Conservation (phyloP, 345 rosid genomes). For the Citrus maxima region DNA sequence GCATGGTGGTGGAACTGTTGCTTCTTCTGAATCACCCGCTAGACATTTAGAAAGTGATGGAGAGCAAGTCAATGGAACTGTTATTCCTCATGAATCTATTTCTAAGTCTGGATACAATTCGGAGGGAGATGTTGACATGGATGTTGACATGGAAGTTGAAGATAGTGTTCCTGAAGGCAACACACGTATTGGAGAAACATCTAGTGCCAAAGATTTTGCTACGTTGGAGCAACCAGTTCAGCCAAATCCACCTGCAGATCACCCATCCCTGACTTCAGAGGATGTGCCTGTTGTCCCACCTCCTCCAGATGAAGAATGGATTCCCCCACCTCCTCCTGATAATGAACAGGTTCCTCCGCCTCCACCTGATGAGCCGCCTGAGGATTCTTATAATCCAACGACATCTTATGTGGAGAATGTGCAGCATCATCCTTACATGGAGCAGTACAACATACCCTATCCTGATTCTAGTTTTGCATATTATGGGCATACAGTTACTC, state of each 20-base stretch:
- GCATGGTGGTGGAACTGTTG: constrained; percentile 1
- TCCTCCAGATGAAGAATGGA: constrained; percentile 83
- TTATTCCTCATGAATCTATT: constrained; percentile 25
- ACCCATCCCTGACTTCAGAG: constrained; percentile 16
- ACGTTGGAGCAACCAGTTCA: constrained; percentile 37
- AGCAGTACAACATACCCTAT: constrained; percentile 54
- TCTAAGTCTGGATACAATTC: constrained; percentile 24
- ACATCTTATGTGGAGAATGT: constrained; percentile 42
- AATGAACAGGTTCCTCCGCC: constrained; percentile 76
- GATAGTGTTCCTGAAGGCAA: constrained; percentile 38
- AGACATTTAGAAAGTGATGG: constrained; percentile 29
- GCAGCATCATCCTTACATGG: constrained; percentile 45
- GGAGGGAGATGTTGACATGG: constrained; percentile 86
- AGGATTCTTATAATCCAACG: constrained; percentile 43
- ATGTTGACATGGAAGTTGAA: constrained; percentile 97
- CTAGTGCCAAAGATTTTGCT: constrained; percentile 24
- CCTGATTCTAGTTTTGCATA: constrained; percentile 50
- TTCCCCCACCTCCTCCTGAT: constrained; percentile 93
- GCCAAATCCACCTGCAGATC: constrained; percentile 36
- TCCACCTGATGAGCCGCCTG: constrained; percentile 62
- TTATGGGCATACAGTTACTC: constrained; percentile 43
- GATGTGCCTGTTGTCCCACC: constrained; percentile 44
- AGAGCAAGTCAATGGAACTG: constrained; percentile 29
- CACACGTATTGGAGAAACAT: constrained; percentile 17
- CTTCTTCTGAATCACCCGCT: constrained; percentile 33